Base-by-base conservation (phyloP, 208 protist species). In the Acanthamoeba sp. region DNA sequence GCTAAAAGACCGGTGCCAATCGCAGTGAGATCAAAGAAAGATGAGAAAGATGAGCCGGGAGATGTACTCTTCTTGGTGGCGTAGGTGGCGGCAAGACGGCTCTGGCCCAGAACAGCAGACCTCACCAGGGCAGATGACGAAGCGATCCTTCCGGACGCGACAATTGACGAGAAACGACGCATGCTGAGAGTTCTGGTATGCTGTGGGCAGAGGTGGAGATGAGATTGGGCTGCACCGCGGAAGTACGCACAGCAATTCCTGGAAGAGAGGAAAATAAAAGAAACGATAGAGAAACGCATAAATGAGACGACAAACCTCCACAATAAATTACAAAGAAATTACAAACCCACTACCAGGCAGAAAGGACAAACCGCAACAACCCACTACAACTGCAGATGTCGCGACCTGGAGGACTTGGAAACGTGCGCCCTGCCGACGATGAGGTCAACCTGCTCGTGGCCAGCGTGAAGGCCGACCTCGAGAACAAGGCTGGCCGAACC, bases 401-500 rank as follows among this genome's bases (percentile, higher is more conserved):
- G 42, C 50, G 78, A 27, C 78, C 78, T 34, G 78, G 78, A 87
- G 78, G 78, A 87, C 38, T 57, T 57, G n/a, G 24, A 18, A 34
- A 48, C 29, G 24, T 24, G 48, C 38, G 48, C 42, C 78, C 78
- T 34, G 48, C 48, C 22, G 78, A 87, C 27, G 78, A 87, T 32
- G 78, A 48, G 38, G 78, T 57, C 42, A 87, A 87, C n/a, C 40
- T 59, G 40, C 16, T 87, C n/a, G 78, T 57, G 5, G 42, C 48
- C 5, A 57, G 78, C 78, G 78, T 87, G 24, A 87, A 87, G 78
- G 27, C 42, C 38, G 78, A 87, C 14, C 14, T 87, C n/a, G 78
- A 87, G 36, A 87, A 57, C 78, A 87, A 87, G 78, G 78, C 78
- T 36, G 78, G 78, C 22, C 14, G 48, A 20, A 87, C 78, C 48